Evolutionary conservation across 1,139 yeast species (phyloP), one percentile per base, ranked within the genome.

Genomic region (Pneumocystis jirovecii): DNA sequence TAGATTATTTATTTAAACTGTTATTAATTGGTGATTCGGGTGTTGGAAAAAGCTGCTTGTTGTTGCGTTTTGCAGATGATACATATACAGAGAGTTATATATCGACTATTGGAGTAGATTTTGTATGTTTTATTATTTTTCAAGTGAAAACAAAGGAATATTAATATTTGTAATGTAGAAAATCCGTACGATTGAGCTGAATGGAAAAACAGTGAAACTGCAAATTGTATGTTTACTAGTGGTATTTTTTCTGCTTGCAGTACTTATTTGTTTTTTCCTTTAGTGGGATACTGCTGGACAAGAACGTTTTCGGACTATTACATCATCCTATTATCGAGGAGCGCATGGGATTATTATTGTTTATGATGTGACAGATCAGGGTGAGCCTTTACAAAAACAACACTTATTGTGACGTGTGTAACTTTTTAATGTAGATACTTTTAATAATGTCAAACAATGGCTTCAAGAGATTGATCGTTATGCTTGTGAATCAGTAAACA

Each of bases 211-310:
- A 66, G 95, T 93, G 76, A 93, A 93, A 80, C 82, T 95, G 73
- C 98, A 93, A 79, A 91, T 93, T 75, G 75, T 73, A 68, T 64
- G 73, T 69, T 39, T 31, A 21, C 19, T 6, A 7, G n/a, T 57
- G 34, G 34, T 3, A 31, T 5, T 5, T 5, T 19, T 25, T 15
- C 37, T 31, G 37, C 25, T 39, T 29, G 64, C 21, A 5, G 34
- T 5, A 5, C 34, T 31, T 31, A 31, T 31, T 31, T n/a, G n/a
- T 39, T 44, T 10, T 25, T 34, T 57, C 64, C 44, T 63, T 31
- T 64, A 73, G 75, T 93, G 98, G 98, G 98, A 93, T 76, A 93
- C 98, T 65, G 98, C 98, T 8, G 98, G 98, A 60, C 98, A 93
- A 79, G 98, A 93, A 77, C 82, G 98, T 72, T 93, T 93, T 80